Conservation (phyloP, 345 rosid genomes). For the Eucalyptus polybractea region DNA sequence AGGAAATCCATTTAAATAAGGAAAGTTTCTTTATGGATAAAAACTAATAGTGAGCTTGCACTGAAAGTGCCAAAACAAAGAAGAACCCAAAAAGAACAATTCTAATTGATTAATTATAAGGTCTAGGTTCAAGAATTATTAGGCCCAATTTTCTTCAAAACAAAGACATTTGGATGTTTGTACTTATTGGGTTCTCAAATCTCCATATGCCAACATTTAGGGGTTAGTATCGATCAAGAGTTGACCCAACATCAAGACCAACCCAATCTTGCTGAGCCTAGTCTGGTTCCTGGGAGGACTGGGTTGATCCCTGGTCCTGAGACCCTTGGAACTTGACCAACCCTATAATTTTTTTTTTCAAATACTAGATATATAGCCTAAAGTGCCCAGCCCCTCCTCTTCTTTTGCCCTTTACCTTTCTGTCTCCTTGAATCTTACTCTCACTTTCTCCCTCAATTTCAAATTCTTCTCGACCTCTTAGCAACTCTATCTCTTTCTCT, state of each 20-base stretch:
- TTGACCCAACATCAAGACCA: neutral
- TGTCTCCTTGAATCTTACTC: neutral
- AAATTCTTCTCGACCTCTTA: no score
- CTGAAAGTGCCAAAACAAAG: neutral
- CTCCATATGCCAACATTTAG: neutral
- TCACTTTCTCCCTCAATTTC: neutral
- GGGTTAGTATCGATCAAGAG: neutral
- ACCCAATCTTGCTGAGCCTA: accelerated
- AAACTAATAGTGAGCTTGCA: neutral
- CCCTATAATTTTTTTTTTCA: no score
- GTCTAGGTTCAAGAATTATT: neutral
- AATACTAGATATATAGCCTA: neutral
- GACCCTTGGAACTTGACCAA: neutral
- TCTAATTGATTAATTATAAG: no score
- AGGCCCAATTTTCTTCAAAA: neutral
- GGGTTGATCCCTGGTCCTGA: accelerated
- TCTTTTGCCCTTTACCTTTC: neutral
- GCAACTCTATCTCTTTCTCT: no score
- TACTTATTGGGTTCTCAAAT: neutral
- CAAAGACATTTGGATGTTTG: neutral
- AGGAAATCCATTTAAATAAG: neutral
- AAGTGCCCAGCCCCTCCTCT: neutral
- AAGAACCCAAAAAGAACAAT: neutral
- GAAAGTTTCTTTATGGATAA: neutral
- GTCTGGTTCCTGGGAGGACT: accelerated